phyloP scores from a whole-genome alignment of 306 rosid species.

The Cicer cuneatum region DNA sequence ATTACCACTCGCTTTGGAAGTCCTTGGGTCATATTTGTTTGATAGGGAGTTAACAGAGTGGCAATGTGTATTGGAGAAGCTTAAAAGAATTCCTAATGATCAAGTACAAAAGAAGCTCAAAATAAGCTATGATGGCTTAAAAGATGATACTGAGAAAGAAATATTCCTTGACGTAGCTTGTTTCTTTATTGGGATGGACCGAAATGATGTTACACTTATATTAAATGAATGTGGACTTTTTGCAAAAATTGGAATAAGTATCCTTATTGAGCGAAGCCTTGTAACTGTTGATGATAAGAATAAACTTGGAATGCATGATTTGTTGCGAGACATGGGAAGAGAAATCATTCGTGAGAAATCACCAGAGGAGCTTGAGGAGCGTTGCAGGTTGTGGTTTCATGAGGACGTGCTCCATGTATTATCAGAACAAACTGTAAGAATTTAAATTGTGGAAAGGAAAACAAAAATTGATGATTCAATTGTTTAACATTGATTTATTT shows the following conservation, averaged over 20 bases:
- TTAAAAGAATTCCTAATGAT: not conserved
- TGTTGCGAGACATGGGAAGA: no score
- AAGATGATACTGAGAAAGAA: no score
- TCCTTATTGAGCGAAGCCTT: not conserved
- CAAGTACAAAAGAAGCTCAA: constrained; percentile 9
- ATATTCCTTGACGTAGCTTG: not conserved
- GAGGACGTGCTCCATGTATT: not conserved
- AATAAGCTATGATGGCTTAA: no score
- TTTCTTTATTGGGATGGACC: constrained; percentile 10
- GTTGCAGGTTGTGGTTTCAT: not conserved
- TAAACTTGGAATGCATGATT: no score
- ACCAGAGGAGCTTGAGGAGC: not conserved
- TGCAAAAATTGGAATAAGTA: not conserved
- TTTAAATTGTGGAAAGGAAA: not conserved
- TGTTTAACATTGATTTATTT: not conserved
- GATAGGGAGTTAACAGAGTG: not conserved
- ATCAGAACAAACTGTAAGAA: not conserved
- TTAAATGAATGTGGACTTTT: not conserved
- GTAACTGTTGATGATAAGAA: not conserved
- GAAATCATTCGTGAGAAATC: not conserved
- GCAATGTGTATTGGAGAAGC: not conserved
- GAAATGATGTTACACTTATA: not conserved
- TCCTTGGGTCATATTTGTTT: constrained; percentile 34
- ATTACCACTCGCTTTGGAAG: constrained; percentile 33
- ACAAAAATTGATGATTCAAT: no score